These are phyloP conservation scores for Colletotrichum sp. DNA, from an alignment of 2,329 filamentous ascomycete genomes.

Conservation along the genomic window DNA sequence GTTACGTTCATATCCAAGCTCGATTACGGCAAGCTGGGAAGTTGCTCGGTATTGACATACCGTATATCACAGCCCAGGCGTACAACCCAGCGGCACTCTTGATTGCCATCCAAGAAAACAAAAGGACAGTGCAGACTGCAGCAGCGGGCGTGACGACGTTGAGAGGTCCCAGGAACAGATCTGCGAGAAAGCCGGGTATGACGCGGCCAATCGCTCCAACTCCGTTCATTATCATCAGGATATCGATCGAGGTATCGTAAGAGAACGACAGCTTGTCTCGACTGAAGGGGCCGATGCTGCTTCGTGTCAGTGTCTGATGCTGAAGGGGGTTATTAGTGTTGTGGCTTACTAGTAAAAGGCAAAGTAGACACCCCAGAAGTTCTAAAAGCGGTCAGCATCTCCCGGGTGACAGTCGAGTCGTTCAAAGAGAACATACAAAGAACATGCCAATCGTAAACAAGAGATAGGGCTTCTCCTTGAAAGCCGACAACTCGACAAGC, in stretches of 20 bases:
- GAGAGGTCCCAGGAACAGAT: conserved; percentile 35
- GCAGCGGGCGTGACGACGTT: conserved; percentile 52
- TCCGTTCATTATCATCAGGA: conserved; percentile 44
- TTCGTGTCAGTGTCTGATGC: conserved; percentile 57
- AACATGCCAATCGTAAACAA: conserved; percentile 39
- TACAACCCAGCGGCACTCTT: conserved; percentile 47
- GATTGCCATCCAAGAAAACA: conserved; percentile 60
- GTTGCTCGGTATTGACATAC: conserved; percentile 29
- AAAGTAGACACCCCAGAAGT: conserved; percentile 43
- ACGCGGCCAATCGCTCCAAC: conserved; percentile 41
- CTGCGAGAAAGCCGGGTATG: conserved; percentile 37
- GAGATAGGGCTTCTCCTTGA: conserved; percentile 36
- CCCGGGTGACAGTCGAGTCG: background rate
- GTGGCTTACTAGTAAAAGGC: conserved; percentile 49
- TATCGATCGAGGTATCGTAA: conserved; percentile 35
- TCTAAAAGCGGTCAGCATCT: conserved; percentile 35
- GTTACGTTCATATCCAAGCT: background rate
- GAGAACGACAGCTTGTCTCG: conserved; percentile 30
- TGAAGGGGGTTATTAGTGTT: conserved; percentile 29
- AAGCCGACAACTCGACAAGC: conserved; percentile 45
- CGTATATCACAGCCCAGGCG: conserved; percentile 66
- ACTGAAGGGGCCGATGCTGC: conserved; percentile 47
- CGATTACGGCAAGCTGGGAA: background rate
- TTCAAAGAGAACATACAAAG: conserved; percentile 21
- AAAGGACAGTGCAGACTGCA: conserved; percentile 40